Evolutionary conservation across 208 protist genomes (phyloP).

Genomic region (Acanthamoeba lenticulata): DNA sequence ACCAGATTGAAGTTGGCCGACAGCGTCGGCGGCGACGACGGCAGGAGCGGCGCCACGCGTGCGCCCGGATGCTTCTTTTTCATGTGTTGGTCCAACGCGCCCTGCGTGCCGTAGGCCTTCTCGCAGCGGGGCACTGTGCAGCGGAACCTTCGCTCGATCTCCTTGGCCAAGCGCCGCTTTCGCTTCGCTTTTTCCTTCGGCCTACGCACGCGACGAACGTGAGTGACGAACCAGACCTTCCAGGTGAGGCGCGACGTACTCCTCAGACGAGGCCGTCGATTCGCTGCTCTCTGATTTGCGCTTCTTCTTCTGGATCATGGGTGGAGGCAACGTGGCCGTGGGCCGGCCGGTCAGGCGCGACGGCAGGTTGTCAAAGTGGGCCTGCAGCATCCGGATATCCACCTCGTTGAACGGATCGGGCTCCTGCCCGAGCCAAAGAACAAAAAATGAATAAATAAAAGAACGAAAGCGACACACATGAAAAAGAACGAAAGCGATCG

Average conservation of each 20-base stretch:
- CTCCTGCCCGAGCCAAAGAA: neutral
- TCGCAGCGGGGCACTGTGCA: neutral
- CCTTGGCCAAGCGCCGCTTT: neutral
- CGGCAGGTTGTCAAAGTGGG: neutral
- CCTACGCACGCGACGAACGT: neutral
- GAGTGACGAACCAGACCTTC: neutral
- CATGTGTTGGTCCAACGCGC: neutral
- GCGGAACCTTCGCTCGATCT: neutral
- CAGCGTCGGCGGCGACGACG: neutral
- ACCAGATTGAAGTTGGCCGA: neutral
- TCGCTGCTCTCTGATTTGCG: neutral
- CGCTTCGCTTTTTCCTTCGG: neutral
- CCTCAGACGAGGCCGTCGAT: no score
- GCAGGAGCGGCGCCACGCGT: neutral
- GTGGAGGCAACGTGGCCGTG: no score
- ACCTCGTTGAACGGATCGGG: neutral
- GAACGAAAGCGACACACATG: neutral
- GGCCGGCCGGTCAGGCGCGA: neutral
- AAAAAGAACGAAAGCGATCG: neutral
- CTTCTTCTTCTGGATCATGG: neutral
- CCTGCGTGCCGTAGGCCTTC: conserved; percentile 14
- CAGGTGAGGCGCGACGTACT: neutral
- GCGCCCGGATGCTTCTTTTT: neutral
- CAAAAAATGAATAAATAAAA: neutral
- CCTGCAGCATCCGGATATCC: neutral